phyloP scores from a whole-genome alignment of 176 grass and related monocot species.

The Oryza meyeriana region DNA sequence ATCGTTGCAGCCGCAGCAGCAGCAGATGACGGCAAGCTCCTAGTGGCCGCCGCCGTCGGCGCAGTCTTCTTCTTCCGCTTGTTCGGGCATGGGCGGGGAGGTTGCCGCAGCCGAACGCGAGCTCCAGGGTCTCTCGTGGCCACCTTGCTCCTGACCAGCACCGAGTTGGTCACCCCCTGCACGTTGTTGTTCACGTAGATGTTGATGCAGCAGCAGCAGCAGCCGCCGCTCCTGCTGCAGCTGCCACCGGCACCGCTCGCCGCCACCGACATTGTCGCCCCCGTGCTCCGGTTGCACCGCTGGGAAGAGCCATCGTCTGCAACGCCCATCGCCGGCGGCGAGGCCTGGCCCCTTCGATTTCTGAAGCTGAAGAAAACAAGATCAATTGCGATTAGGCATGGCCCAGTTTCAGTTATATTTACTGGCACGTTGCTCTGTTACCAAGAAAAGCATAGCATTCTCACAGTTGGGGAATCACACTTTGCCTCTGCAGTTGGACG shows the following conservation, averaged over 20 bases:
- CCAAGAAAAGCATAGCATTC: not conserved
- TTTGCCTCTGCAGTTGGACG: not conserved
- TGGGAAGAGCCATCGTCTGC: not conserved
- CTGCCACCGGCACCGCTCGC: not conserved
- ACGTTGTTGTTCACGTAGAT: slow-evolving; percentile 76
- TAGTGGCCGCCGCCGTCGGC: not conserved
- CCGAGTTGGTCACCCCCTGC: slow-evolving; percentile 86
- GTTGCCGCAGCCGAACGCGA: slow-evolving; percentile 9
- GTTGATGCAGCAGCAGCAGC: slow-evolving; percentile 39
- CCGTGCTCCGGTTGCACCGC: slow-evolving; percentile 38
- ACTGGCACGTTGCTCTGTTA: not conserved
- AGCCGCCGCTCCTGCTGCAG: too few relatives aligned
- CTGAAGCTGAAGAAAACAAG: not conserved
- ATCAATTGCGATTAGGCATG: not conserved
- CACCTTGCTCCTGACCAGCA: slow-evolving; percentile 78
- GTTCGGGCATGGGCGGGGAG: not conserved
- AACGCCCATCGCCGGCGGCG: not conserved
- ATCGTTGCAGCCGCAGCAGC: not conserved
- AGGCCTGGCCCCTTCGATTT: not conserved
- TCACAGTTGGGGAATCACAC: not conserved
- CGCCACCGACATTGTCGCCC: slow-evolving; percentile 39
- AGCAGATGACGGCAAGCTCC: not conserved
- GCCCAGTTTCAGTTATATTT: not conserved
- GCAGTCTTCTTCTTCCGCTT: not conserved
- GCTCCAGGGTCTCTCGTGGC: slow-evolving; percentile 48